Percentiles rank a stretch among this genome's conserved stretches.
These are phyloP conservation scores for Pleurotus citrinopileatus DNA, from an alignment of 768 basidiomycete species.

Conservation along the genomic window DNA sequence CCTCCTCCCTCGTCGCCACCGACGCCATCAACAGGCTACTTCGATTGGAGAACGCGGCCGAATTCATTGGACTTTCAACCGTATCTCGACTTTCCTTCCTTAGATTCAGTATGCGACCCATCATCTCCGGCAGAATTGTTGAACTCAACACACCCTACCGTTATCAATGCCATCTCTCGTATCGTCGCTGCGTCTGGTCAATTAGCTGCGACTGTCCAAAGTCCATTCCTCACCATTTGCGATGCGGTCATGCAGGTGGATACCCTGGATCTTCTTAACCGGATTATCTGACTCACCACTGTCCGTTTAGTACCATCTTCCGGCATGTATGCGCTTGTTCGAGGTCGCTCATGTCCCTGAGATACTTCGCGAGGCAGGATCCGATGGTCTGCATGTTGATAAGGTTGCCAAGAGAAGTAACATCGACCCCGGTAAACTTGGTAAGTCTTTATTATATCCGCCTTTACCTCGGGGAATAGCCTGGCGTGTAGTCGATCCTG, in stretches of 20 bases:
- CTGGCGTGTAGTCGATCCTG: not conserved
- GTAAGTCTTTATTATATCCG: conserved; percentile 26
- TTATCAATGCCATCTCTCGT: conserved; percentile 55
- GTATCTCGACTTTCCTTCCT: conserved; percentile 53
- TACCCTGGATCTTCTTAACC: not conserved
- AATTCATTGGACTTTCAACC: not conserved
- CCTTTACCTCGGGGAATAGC: not conserved
- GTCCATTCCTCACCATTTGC: conserved; percentile 68
- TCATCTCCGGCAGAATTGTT: conserved; percentile 50
- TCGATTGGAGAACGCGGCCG: conserved; percentile 16
- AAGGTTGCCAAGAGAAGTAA: conserved; percentile 42
- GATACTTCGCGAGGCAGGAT: conserved; percentile 64
- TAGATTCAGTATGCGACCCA: conserved; percentile 45
- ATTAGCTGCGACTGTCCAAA: conserved; percentile 59
- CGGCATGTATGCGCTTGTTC: conserved; percentile 69
- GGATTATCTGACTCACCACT: conserved; percentile 1
- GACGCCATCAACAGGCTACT: not conserved
- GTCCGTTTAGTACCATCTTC: conserved; percentile 63
- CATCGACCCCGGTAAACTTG: conserved; percentile 48
- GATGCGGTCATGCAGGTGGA: conserved; percentile 68
- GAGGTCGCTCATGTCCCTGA: conserved; percentile 73
- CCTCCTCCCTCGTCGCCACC: not conserved
- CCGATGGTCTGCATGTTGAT: conserved; percentile 46
- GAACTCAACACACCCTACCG: conserved; percentile 52
- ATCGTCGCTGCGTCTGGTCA: conserved; percentile 73